Evolutionary conservation across 2,329 filamentous ascomycete genomes (phyloP).

Genomic region (Aspergillus sp.): DNA sequence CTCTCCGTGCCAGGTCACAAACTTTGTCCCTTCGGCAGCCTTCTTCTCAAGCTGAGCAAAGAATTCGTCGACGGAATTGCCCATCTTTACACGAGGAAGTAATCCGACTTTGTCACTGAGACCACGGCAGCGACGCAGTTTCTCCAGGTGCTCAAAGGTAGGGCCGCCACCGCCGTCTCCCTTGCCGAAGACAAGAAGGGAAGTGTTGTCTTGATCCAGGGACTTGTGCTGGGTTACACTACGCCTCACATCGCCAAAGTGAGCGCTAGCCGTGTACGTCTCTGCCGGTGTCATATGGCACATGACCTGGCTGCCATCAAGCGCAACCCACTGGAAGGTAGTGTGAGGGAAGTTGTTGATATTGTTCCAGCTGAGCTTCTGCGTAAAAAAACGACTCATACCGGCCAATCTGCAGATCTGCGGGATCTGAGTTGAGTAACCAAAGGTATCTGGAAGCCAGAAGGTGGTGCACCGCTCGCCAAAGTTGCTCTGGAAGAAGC

Average conservation of each 20-base stretch:
- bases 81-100: slow-evolving; percentile 81
- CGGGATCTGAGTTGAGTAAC: slow-evolving; percentile 89
- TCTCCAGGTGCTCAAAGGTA: slow-evolving; percentile 89
- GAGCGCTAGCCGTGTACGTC: slow-evolving; percentile 88
- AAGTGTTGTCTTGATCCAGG: slow-evolving; percentile 85
- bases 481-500: slow-evolving; percentile 90
- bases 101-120: slow-evolving; percentile 80
- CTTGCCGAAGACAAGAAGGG: slow-evolving; percentile 89
- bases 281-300: slow-evolving; percentile 96
- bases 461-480: slow-evolving; percentile 84
- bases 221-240: slow-evolving; percentile 92
- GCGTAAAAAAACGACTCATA: slow-evolving; percentile 94
- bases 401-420: slow-evolving; percentile 90
- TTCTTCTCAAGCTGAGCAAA: slow-evolving; percentile 80
- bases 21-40: slow-evolving; percentile 56
- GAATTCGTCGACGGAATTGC: slow-evolving; percentile 86
- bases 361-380: slow-evolving; percentile 99
- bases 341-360: slow-evolving; percentile 99
- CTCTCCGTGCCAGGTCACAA: slow-evolving; percentile 96
- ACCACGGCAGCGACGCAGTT: slow-evolving; percentile 84
- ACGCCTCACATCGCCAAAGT: slow-evolving; percentile 88
- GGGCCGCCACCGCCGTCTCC: slow-evolving; percentile 94
- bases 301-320: slow-evolving; percentile 92
- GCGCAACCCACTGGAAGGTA: slow-evolving; percentile 95
- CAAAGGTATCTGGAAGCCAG: slow-evolving; percentile 97